Base-by-base conservation (phyloP, 108 stramenopile genomes). In the Stephanodiscus minutulus region DNA sequence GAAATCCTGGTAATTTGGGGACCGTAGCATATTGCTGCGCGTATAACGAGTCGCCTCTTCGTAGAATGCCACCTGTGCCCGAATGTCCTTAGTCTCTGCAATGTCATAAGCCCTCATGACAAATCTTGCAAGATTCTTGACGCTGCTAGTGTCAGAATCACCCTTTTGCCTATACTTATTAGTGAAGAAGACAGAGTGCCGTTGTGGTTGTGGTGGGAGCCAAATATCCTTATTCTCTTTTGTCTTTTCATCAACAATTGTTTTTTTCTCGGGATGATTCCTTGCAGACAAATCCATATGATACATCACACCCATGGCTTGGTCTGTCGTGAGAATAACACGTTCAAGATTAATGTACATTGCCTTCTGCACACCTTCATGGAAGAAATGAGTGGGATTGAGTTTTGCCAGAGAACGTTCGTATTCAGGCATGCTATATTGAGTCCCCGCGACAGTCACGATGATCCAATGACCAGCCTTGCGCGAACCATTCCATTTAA, bases 401-500 rank as follows among this genome's bases (percentile, higher is more conserved):
- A 92, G 65, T 73, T 86, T 86, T 17, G 84, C 84, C 37, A 92
- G 56, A 13, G 84, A 63, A 49, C 74, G 69, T 55, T 87, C 91
- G n/a, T 77, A 76, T 60, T 87, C 86, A 27, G 76, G 56, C 64
- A 89, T 61, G 24, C 73, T 62, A 17, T 65, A 73, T 64, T 84
- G 61, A 57, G 63, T 47, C 59, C 78, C 59, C 50, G 54, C 33
- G 50, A 72, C 76, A 65, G 82, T 56, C 9, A 92, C 33, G 4
- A 92, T 58, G 9, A 48, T 83, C 91, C 91, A 92, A 20, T 79
- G 54, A 36, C 82, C 81, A 33, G 74, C 64, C 12, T 65, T 70
- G 21, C 83, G 60, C 52, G 81, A 64, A 7, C 90, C 89, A 74
- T 88, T 91, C 64, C 62, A 74, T 36, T 73, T 77, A 36, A 35